These are phyloP conservation scores for Rhododendron henanense DNA, from an alignment of 148 eudicot genomes.

Conservation along the genomic window DNA sequence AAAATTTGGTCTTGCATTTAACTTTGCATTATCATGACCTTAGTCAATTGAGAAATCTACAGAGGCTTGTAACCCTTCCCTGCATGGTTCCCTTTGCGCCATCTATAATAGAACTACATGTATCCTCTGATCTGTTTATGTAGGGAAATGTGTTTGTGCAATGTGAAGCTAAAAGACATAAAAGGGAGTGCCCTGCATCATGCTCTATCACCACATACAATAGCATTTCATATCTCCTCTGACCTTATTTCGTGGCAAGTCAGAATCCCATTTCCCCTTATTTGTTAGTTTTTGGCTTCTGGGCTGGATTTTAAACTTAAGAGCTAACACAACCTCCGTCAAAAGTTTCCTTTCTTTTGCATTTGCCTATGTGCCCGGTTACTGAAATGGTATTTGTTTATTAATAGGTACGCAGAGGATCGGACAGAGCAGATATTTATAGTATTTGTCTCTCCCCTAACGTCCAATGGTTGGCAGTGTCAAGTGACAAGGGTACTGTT, in stretches of 20 bases:
- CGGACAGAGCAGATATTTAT: slow-evolving; percentile 78
- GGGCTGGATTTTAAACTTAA: not conserved
- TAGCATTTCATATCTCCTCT: not conserved
- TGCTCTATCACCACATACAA: not conserved
- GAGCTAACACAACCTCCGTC: not conserved
- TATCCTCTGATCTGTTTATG: not conserved
- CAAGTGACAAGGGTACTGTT: slow-evolving; percentile 89
- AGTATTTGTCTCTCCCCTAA: slow-evolving; percentile 71
- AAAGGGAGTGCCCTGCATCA: not conserved
- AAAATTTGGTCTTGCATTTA: not conserved
- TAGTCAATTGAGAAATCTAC: not conserved
- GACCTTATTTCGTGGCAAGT: not conserved
- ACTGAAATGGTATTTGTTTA: not conserved
- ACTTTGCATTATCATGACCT: not conserved
- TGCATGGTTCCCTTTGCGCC: not conserved
- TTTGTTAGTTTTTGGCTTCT: not conserved
- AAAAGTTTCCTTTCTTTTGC: not conserved
- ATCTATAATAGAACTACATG: not conserved
- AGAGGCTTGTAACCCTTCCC: slow-evolving; percentile 1
- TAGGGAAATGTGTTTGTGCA: not conserved
- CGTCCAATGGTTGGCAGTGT: slow-evolving; percentile 90
- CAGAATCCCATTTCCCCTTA: not conserved
- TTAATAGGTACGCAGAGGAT: slow-evolving; percentile 82
- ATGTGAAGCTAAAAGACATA: not conserved
- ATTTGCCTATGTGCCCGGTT: not conserved